Evolutionary conservation across 2,329 filamentous ascomycete species (phyloP), one percentile per base, ranked within the genome.

Genomic region (Paracoccidioides lutzii): DNA sequence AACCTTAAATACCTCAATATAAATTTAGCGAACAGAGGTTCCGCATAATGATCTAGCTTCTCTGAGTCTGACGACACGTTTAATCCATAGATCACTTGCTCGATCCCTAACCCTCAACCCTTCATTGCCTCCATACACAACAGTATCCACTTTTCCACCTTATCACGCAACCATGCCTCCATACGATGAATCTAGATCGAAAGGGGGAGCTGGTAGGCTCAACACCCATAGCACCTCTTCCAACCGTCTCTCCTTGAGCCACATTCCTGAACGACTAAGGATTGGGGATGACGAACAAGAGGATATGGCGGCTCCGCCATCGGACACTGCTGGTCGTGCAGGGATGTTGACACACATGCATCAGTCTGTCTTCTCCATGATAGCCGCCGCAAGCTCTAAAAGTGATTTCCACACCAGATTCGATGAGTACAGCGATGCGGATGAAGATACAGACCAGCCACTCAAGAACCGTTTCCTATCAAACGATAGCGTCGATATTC

Each of bases 361-460:
- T 70, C 90, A 95, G 76, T 94, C 88, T 61, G 84, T 97, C 55
- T 95, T 96, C 69, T 90, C 89, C 54, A 81, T 97, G 72, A 90
- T 97, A 62, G 88, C 90, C 5, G 88, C 89, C 14, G 89, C 89
- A 41, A 88, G 90, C 5, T 90, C 88, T 35, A 83, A 82, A 57
- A 84, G 87, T 53, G 86, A 94, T 71, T 90, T 94, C 66, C 84
- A 88, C 69, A 80, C 87, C 57, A 81, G 87, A 41, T 91, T 93
- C 69, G 86, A 90, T 65, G 85, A 86, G 61, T 90, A 86, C 43
- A 93, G 88, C 63, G 89, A 91, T 63, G 90, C 90, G 70, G 71
- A 72, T 41, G 59, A 59, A 15, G 59, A 57, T 38, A 58, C 65
- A 43, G 59, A 61, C 35, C 58, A 61, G 60, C 12, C 30, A 56